Evolutionary conservation across 108 stramenopile genomes (phyloP), one percentile per base, ranked within the genome.

Genomic region (Cafeteria roenbergensis): DNA sequence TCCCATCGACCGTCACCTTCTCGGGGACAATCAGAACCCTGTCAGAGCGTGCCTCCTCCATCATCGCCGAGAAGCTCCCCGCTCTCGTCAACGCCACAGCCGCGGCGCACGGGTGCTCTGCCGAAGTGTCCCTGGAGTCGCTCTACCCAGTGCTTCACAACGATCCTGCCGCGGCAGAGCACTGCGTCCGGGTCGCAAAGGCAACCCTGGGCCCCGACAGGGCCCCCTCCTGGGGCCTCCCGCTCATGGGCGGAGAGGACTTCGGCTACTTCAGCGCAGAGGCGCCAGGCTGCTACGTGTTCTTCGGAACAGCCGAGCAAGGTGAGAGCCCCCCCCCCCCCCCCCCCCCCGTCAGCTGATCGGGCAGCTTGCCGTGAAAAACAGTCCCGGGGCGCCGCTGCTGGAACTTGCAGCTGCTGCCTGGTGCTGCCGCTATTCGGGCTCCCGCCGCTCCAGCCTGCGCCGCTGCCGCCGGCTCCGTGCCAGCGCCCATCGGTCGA

Each of bases 201-300:
- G 9, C 4, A 9, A 20, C 1, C 21, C 52, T 24, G 12, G 52
- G 9, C 52, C 12, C 2, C 21, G 52, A 9, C 25, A 20, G 12
- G 12, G 52, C 52, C 2, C 28, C 55, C n/a, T 1, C 55, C 6
- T n/a, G 0, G 1, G 28, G 28, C 9, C 30, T 55, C 4, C 55
- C 55, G 26, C 9, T 55, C 26, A n/a, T 55, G 26, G 55, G 55
- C 55, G 55, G n/a, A n/a, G 55, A 55, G 55, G 55, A 55, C 55
- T 55, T 55, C 12, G 26, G 26, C 4, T 55, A 30, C 55, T 28
- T 30, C 55, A 55, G 9, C 28, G 12, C 0, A 1, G 55, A 28
- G 26, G 12, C 1, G 1, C 55, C 55, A 8, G 55, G 55, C 28
- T 55, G 55, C 55, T 55, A 26, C 27, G 25, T 28, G 1, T 55